Evolutionary conservation across 345 rosid genomes (phyloP).

Genomic region (Triadica sebifera): DNA sequence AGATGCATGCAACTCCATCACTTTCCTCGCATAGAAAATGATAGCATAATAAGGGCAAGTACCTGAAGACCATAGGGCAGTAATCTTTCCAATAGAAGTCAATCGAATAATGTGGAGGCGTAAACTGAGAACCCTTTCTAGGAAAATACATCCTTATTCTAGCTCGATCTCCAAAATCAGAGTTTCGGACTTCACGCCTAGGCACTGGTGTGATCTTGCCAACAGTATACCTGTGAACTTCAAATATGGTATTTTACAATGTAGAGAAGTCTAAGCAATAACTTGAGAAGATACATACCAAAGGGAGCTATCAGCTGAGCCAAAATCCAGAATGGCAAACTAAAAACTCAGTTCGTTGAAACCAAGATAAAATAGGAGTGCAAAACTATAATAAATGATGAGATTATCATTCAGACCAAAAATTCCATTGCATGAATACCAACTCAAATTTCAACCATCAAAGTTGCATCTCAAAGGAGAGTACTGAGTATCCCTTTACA

Average conservation of each 20-base stretch:
- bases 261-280: neutral
- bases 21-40: constrained; percentile 7
- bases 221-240: constrained; percentile 79
- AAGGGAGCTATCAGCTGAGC: neutral
- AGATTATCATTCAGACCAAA: neutral
- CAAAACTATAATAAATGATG: neutral
- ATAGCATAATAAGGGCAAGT: constrained; percentile 6
- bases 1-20: neutral
- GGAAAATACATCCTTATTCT: constrained; percentile 94
- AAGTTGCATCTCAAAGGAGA: neutral
- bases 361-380: neutral
- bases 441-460: neutral
- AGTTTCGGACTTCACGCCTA: constrained; percentile 75
- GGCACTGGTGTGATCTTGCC: constrained; percentile 97
- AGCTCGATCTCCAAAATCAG: constrained; percentile 92
- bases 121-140: constrained; percentile 73
- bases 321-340: neutral
- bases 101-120: constrained; percentile 85
- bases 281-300: neutral
- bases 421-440: neutral
- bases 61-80: constrained; percentile 99
- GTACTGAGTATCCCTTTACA: neutral
- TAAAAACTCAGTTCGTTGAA: neutral
- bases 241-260: constrained; percentile 30
- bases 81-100: constrained; percentile 95